These are phyloP conservation scores for Rubus parviflorus DNA, from an alignment of 306 rosid genomes.

Conservation along the genomic window DNA sequence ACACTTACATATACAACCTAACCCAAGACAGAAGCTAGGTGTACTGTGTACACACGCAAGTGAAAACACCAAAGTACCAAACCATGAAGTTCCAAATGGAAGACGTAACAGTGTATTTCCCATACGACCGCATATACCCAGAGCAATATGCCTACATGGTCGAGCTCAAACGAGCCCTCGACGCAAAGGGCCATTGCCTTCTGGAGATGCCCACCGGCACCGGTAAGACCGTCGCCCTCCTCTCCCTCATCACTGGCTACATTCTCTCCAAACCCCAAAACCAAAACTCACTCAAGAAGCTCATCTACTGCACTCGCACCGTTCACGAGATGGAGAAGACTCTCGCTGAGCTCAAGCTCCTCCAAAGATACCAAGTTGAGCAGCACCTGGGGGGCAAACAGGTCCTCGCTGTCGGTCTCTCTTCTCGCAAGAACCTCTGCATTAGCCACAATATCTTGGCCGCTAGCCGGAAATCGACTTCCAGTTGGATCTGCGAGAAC, in stretches of 20 bases:
- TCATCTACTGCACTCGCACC: conserved; percentile 90
- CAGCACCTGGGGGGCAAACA: conserved; percentile 52
- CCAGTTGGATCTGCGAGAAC: conserved; percentile 85
- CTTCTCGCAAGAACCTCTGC: conserved; percentile 84
- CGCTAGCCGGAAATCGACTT: conserved; percentile 72
- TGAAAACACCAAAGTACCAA: not conserved
- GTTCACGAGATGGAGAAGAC: conserved; percentile 99
- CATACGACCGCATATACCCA: conserved; percentile 88
- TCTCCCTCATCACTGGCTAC: conserved; percentile 83
- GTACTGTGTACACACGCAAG: too few relatives aligned
- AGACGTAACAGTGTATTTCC: conserved; percentile 80
- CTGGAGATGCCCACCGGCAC: conserved; percentile 96
- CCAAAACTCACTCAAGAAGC: conserved; percentile 49
- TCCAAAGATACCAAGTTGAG: conserved; percentile 58
- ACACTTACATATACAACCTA: too few relatives aligned
- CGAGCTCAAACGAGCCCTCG: conserved; percentile 81
- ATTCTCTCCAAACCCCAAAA: conserved; percentile 67
- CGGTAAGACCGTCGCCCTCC: conserved; percentile 83
- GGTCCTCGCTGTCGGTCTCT: conserved; percentile 75
- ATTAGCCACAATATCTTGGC: conserved; percentile 53
- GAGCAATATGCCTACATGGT: conserved; percentile 90
- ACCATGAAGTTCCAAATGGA: conserved; percentile 80
- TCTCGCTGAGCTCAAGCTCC: conserved; percentile 72
- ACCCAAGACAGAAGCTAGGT: too few relatives aligned
- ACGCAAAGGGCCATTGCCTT: conserved; percentile 86